Conservation (phyloP, 2,329 filamentous ascomycete species). For the Thelonectria olida region DNA sequence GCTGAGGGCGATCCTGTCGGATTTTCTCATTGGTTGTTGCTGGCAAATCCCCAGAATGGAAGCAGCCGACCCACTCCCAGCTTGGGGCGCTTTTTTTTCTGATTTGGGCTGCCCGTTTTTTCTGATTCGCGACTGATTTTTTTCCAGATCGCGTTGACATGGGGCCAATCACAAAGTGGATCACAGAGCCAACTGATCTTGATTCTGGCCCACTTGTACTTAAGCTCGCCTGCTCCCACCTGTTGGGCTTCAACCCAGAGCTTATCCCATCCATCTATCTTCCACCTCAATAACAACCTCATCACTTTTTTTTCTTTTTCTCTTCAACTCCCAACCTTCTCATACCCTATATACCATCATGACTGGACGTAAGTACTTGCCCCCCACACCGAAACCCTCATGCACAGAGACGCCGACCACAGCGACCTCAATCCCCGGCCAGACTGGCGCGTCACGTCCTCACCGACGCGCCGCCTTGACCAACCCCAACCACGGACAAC, state of each 20-base stretch:
- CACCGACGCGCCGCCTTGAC: constrained; percentile 22
- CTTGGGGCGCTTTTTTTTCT: constrained; percentile 28
- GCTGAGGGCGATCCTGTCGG: too few species aligned
- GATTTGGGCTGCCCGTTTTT: constrained; percentile 25
- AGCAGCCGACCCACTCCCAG: background rate
- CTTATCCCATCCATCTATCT: constrained; percentile 24
- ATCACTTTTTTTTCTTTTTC: constrained; percentile 20
- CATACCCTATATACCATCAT: constrained; percentile 55
- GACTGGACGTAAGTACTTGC: constrained; percentile 74
- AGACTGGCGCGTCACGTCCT: constrained; percentile 7
- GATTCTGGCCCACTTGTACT: constrained; percentile 50
- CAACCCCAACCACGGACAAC: background rate
- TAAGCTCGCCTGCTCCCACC: constrained; percentile 47
- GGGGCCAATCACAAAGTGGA: constrained; percentile 31
- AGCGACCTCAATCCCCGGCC: background rate
- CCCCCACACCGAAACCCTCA: too few species aligned
- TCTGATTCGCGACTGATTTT: constrained; percentile 23
- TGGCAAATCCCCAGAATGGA: constrained; percentile 5
- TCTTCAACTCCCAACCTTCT: constrained; percentile 16
- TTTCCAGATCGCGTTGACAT: constrained; percentile 36
- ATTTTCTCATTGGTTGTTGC: background rate
- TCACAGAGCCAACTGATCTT: constrained; percentile 46
- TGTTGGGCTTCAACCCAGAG: constrained; percentile 16
- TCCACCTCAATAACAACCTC: constrained; percentile 18
- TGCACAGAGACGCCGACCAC: too few species aligned